A percentile compares a stretch with the other conserved stretches of the same genome.
Conservation (phyloP, 192 early-diverging fungal genomes). For the Bifiguratus adelaidae region DNA sequence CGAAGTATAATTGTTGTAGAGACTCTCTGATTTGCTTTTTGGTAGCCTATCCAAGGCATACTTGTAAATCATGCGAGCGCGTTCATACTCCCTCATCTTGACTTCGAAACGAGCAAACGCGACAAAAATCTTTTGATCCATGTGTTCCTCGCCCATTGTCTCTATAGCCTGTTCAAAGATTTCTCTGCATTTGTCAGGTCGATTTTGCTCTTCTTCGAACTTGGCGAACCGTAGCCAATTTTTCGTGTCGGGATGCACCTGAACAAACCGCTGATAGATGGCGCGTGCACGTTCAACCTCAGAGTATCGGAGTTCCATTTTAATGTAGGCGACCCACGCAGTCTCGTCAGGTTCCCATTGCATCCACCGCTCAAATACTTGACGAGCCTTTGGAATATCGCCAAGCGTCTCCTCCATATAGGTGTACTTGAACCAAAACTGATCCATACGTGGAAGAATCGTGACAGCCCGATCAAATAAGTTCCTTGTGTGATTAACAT, state of each 20-base stretch:
- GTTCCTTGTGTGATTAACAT: conserved; percentile 89
- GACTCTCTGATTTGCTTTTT: conserved; percentile 65
- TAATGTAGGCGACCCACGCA: conserved; percentile 92
- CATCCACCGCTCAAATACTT: conserved; percentile 99
- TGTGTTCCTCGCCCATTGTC: conserved; percentile 74
- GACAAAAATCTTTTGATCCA: conserved; percentile 92
- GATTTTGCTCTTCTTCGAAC: conserved; percentile 83
- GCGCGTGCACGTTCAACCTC: conserved; percentile 73
- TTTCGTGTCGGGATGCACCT: conserved; percentile 81
- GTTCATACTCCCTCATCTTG: conserved; percentile 78
- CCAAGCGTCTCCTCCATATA: conserved; percentile 98
- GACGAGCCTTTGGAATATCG: conserved; percentile 76
- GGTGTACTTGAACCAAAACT: conserved; percentile 93
- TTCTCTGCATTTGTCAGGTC: conserved; percentile 61
- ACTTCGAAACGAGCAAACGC: conserved; percentile 97
- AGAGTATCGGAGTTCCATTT: conserved; percentile 83
- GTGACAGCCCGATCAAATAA: conserved; percentile 87
- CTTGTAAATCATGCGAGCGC: conserved; percentile 93
- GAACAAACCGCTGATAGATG: conserved; percentile 80
- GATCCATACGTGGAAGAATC: conserved; percentile 71
- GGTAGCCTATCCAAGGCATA: conserved; percentile 86
- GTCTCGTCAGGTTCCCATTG: conserved; percentile 90
- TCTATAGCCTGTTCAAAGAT: conserved; percentile 86
- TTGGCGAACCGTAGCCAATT: conserved; percentile 96
- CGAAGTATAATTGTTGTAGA: conserved; percentile 89